A percentile compares a stretch with the other conserved stretches of the same genome.
Evolutionary conservation across 345 rosid species (phyloP).

Genomic region (Eutrema japonicum): DNA sequence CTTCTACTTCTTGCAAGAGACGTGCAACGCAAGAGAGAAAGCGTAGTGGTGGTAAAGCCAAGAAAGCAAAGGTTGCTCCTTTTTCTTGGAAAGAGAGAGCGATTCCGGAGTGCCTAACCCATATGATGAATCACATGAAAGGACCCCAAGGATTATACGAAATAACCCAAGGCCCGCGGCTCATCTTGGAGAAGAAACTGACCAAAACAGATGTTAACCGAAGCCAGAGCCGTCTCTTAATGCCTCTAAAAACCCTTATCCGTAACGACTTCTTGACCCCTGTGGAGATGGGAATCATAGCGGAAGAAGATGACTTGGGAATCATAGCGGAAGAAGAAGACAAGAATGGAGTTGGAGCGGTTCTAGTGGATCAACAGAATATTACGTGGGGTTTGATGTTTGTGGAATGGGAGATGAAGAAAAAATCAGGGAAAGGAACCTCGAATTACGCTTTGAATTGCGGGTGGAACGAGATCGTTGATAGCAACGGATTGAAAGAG

Average conservation of each 20-base stretch:
- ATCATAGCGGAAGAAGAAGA: too few species aligned
- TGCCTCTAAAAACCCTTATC: slow-evolving; percentile 10
- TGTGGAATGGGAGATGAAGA: slow-evolving; percentile 12
- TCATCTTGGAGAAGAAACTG: slow-evolving; percentile 10
- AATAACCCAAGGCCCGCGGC: background rate
- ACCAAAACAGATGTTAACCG: background rate
- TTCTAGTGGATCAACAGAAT: background rate
- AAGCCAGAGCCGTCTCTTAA: slow-evolving; percentile 8
- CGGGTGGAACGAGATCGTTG: slow-evolving; percentile 30
- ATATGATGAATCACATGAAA: background rate
- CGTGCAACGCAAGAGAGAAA: background rate
- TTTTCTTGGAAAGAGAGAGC: slow-evolving; percentile 6
- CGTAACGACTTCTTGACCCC: slow-evolving; percentile 22
- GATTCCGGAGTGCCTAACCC: background rate
- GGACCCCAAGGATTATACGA: background rate
- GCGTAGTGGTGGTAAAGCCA: background rate
- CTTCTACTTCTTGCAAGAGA: slow-evolving; percentile 20
- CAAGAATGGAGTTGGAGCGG: background rate
- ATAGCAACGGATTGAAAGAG: background rate
- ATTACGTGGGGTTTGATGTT: background rate
- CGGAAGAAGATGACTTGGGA: too few species aligned
- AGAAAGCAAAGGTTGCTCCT: slow-evolving; percentile 17
- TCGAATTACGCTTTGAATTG: slow-evolving; percentile 19
- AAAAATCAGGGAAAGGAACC: background rate
- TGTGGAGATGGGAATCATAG: background rate